These are phyloP conservation scores for Amaranthus tricolor DNA, from an alignment of 179 eudicot genomes.

Conservation along the genomic window DNA sequence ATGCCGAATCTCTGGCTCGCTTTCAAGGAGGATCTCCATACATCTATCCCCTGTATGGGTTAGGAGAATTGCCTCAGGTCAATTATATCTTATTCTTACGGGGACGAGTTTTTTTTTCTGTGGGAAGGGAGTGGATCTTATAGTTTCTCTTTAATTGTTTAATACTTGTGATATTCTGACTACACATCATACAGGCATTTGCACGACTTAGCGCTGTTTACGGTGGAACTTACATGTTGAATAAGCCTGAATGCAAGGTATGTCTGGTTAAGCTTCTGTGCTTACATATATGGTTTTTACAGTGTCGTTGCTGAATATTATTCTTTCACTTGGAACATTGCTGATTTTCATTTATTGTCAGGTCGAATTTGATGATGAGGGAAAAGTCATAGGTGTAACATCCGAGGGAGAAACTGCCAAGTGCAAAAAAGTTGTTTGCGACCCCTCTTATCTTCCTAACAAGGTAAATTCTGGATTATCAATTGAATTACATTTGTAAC, in stretches of 20 bases:
- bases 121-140: background rate
- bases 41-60: slow-evolving; percentile 77
- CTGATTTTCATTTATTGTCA: slow-evolving; percentile 33
- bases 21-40: slow-evolving; percentile 86
- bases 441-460: slow-evolving; percentile 63
- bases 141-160: background rate
- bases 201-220: slow-evolving; percentile 89
- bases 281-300: background rate
- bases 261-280: background rate
- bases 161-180: background rate
- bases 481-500: no score
- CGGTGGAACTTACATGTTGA: slow-evolving; percentile 92
- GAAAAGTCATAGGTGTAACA: slow-evolving; percentile 59
- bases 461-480: slow-evolving; percentile 38
- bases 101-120: background rate
- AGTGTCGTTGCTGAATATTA: background rate
- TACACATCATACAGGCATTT: slow-evolving; percentile 50
- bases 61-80: slow-evolving; percentile 92
- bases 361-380: slow-evolving; percentile 59
- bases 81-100: background rate
- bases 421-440: slow-evolving; percentile 84
- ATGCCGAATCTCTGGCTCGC: slow-evolving; percentile 82
- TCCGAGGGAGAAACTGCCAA: slow-evolving; percentile 87
- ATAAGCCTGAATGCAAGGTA: slow-evolving; percentile 95
- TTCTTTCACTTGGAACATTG: background rate